Evolutionary conservation across 306 rosid species (phyloP).

Genomic region (Parietaria judaica): DNA sequence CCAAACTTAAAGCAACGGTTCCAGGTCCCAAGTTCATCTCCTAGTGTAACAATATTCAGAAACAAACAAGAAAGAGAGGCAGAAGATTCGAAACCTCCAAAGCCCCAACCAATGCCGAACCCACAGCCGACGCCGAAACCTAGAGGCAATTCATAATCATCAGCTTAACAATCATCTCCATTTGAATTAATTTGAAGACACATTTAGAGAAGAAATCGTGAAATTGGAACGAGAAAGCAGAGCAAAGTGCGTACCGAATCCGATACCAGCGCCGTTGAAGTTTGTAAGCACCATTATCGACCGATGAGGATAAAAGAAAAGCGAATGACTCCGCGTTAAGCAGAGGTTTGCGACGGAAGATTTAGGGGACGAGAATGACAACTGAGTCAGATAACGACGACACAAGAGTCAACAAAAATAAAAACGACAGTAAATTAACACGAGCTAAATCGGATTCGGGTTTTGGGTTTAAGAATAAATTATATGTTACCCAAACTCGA

Average conservation of each 20-base stretch:
- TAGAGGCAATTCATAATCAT: slow-evolving; percentile 16
- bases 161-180: neutral
- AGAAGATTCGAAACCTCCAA: slow-evolving; percentile 72
- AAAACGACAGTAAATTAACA: too few relatives aligned
- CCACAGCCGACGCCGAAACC: slow-evolving; percentile 97
- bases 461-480: too few relatives aligned
- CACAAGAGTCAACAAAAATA: too few relatives aligned
- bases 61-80: neutral
- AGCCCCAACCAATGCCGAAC: slow-evolving; percentile 94
- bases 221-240: neutral
- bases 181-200: neutral
- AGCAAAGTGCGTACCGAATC: slow-evolving; percentile 50
- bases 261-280: slow-evolving; percentile 80
- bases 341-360: too few relatives aligned
- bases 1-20: too few relatives aligned
- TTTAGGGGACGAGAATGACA: too few relatives aligned
- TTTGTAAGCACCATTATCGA: slow-evolving; percentile 62
- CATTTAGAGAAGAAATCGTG: neutral
- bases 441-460: too few relatives aligned
- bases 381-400: too few relatives aligned
- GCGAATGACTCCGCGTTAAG: too few relatives aligned
- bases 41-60: neutral
- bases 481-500: too few relatives aligned
- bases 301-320: neutral
- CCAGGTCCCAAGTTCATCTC: too few relatives aligned